A percentile compares a stretch with the other conserved stretches of the same genome.
phyloP scores from a whole-genome alignment of 148 eudicot species.

The Fagopyrum tataricum region DNA sequence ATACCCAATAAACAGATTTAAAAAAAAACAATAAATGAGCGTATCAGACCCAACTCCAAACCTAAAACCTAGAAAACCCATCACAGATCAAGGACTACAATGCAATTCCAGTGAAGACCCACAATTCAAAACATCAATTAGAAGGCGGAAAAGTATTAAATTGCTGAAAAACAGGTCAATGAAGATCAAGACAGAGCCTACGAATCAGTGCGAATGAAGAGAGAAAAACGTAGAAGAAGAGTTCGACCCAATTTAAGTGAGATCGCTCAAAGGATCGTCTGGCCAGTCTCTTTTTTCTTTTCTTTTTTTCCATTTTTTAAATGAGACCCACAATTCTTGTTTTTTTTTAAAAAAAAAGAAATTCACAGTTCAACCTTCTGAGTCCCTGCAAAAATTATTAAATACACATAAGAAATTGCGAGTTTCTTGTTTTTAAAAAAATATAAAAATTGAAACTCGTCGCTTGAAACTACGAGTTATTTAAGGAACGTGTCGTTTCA shows the following conservation, averaged over 20 bases:
- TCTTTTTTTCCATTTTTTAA: too few relatives aligned
- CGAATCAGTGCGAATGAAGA: background rate
- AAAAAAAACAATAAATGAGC: background rate
- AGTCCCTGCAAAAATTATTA: too few relatives aligned
- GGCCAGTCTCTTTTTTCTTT: too few relatives aligned
- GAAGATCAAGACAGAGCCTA: background rate
- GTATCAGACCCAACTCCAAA: background rate
- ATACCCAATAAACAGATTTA: background rate
- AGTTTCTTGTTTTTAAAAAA: too few relatives aligned
- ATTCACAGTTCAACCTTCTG: too few relatives aligned
- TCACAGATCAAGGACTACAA: background rate
- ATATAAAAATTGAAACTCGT: too few relatives aligned
- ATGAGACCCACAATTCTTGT: too few relatives aligned
- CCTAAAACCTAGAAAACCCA: background rate
- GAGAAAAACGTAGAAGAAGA: background rate
- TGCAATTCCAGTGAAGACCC: slow-evolving; percentile 4
- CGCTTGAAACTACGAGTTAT: too few relatives aligned
- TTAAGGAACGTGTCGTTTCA: too few relatives aligned
- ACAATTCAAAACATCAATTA: background rate
- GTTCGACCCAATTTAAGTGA: background rate
- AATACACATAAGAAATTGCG: too few relatives aligned
- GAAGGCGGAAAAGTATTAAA: background rate
- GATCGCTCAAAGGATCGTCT: background rate
- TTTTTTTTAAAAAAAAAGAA: too few relatives aligned
- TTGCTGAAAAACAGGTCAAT: background rate